Conservation (phyloP, 371 early-diverging fungal genomes). For the Mortierella sp. region DNA sequence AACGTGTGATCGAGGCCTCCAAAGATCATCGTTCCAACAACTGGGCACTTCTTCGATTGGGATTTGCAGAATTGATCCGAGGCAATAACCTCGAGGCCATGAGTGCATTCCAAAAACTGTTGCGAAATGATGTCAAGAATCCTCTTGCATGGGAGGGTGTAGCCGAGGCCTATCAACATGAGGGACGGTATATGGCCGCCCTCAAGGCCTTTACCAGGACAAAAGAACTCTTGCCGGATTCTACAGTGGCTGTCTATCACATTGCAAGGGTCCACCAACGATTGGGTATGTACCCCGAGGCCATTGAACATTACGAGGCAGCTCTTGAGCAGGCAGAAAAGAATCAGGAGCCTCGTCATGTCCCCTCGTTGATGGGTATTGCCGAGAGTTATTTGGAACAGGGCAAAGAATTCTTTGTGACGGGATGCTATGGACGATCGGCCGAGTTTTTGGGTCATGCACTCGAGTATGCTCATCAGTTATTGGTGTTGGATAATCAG, state of each 20-base stretch:
- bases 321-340: constrained; percentile 57
- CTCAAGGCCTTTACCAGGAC: constrained; percentile 83
- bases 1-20: constrained; percentile 55
- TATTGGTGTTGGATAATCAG: constrained; percentile 38
- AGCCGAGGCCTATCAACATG: constrained; percentile 85
- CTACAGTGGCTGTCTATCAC: constrained; percentile 62
- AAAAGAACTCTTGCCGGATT: constrained; percentile 69
- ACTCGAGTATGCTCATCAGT: constrained; percentile 46
- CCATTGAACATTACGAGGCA: constrained; percentile 64
- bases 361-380: constrained; percentile 71
- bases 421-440: constrained; percentile 79
- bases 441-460: constrained; percentile 68
- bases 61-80: constrained; percentile 76
- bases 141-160: constrained; percentile 86
- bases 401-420: constrained; percentile 70
- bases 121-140: constrained; percentile 77
- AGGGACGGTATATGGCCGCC: constrained; percentile 88
- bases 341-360: constrained; percentile 50
- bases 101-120: constrained; percentile 82
- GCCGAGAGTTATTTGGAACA: constrained; percentile 73
- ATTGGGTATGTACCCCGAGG: constrained; percentile 72
- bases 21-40: constrained; percentile 55
- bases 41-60: constrained; percentile 88
- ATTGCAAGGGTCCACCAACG: constrained; percentile 72
- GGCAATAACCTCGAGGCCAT: constrained; percentile 73